Conservation (phyloP, 2,329 filamentous ascomycete species). For the Nemania sp. region DNA sequence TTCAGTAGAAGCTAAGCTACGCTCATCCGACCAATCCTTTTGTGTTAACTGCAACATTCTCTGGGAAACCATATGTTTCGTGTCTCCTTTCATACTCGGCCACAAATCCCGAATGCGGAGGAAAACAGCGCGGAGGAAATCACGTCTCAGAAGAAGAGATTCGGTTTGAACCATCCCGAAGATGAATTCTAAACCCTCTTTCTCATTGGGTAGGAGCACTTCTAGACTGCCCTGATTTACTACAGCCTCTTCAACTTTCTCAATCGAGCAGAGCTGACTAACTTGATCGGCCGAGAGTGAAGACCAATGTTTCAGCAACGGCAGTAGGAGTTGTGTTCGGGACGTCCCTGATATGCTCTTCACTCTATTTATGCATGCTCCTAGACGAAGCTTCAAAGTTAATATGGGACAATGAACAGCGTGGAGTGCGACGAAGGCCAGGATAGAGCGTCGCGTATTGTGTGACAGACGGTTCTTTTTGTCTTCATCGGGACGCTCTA, state of each 20-base stretch:
- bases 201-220: constrained; percentile 58
- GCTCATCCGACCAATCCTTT: constrained; percentile 43
- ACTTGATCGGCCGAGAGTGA: constrained; percentile 56
- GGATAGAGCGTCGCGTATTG: constrained; percentile 63
- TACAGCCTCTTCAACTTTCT: constrained; percentile 46
- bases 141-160: constrained; percentile 47
- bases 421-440: constrained; percentile 76
- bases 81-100: constrained; percentile 68
- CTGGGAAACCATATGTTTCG: constrained; percentile 62
- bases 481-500: constrained; percentile 45
- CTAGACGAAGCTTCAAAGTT: constrained; percentile 68
- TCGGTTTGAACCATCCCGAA: constrained; percentile 51
- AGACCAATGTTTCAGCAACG: constrained; percentile 72
- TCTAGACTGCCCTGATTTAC: constrained; percentile 53
- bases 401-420: constrained; percentile 68
- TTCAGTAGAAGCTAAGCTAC: constrained; percentile 54
- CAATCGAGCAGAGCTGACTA: constrained; percentile 50
- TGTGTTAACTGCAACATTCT: constrained; percentile 66
- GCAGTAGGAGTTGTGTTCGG: constrained; percentile 76
- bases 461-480: constrained; percentile 61
- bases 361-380: constrained; percentile 72
- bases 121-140: constrained; percentile 69
- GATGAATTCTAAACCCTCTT: constrained; percentile 55
- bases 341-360: constrained; percentile 71
- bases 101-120: constrained; percentile 72